Base-by-base conservation (phyloP, 192 early-diverging fungal species). In the Rhizoclosmatium globosum region DNA sequence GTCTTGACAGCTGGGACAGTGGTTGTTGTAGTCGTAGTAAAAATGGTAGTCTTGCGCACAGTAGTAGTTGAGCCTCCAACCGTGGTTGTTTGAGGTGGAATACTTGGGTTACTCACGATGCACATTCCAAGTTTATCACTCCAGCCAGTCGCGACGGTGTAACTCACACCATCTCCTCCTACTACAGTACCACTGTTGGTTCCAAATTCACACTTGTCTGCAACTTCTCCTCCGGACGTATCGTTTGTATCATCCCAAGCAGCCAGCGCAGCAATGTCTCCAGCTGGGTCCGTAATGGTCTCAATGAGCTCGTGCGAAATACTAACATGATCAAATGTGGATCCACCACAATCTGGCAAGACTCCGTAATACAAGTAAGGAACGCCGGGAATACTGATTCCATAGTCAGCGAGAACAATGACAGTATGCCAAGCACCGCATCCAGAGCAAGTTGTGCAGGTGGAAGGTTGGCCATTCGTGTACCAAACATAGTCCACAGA, bases 341-440 rank as follows among this genome's bases (percentile, higher is more conserved):
- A 42, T 19, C 67, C 67, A 53, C 50, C 50, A 23, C 67, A 68
- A 6, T 72, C 53, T 19, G 71, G 71, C 53, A 82, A 68, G 7
- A 83, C 67, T 48, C 74, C 80, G 68, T 83, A 83, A 45, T 69
- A 78, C 38, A 83, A 38, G 68, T 83, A 79, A 41, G 59, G 38
- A 47, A 65, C 60, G 17, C 68, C 67, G 3, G 67, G 67, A 46
- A 68, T 46, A 23, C 15, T 46, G 21, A 64, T 38, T 1, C 53
- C 58, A n/a, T 56, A 59, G 3, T 72, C 48, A 9, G 71, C 47
- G 23, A 72, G 39, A n/a, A 72, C 65, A 38, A 83, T 57, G 50
- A 81, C 68, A 46, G 76, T 75, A 57, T 83, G 82, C 47, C 77
- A 79, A 17, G 80, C 80, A 3, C 82, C 83, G 31, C 69, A 78